Evolutionary conservation across 2,329 filamentous ascomycete genomes (phyloP).

Genomic region (Sporothrix protearum): DNA sequence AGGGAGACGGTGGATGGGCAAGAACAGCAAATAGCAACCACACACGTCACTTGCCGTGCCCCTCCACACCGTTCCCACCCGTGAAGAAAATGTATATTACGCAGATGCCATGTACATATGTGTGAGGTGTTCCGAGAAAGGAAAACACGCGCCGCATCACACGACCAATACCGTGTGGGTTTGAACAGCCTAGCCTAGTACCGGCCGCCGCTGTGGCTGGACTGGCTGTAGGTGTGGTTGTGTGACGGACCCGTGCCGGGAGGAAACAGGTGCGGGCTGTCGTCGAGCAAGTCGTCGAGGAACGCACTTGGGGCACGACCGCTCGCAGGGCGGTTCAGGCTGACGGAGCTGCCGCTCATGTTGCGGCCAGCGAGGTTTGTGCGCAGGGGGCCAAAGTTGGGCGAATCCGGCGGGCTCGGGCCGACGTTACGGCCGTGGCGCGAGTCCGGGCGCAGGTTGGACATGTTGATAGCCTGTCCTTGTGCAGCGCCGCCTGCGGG

Average conservation of each 20-base stretch:
- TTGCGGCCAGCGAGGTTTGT: slow-evolving; percentile 37
- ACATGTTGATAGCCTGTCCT: slow-evolving; percentile 56
- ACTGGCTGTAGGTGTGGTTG: slow-evolving; percentile 32
- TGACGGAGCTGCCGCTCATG: slow-evolving; percentile 63
- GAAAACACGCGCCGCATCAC: background rate
- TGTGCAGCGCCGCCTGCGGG: slow-evolving; percentile 45
- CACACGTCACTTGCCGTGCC: background rate
- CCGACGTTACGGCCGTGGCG: slow-evolving; percentile 48
- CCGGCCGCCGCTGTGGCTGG: slow-evolving; percentile 28
- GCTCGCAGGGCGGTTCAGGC: slow-evolving; percentile 60
- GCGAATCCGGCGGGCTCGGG: slow-evolving; percentile 63
- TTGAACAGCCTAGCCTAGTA: slow-evolving; percentile 18
- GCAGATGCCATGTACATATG: slow-evolving; percentile 13
- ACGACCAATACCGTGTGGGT: background rate
- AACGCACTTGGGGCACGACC: slow-evolving; percentile 82
- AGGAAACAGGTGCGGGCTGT: slow-evolving; percentile 56
- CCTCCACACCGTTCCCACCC: background rate
- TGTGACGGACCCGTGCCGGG: slow-evolving; percentile 34
- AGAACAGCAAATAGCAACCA: background rate
- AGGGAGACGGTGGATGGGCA: background rate
- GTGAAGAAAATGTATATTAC: background rate
- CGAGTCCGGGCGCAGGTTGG: slow-evolving; percentile 59
- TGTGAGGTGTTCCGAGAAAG: background rate
- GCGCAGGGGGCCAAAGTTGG: slow-evolving; percentile 49
- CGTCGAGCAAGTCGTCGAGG: slow-evolving; percentile 83